Conservation (phyloP, 805 yeast genomes). For the Pichia phayaonensis region DNA sequence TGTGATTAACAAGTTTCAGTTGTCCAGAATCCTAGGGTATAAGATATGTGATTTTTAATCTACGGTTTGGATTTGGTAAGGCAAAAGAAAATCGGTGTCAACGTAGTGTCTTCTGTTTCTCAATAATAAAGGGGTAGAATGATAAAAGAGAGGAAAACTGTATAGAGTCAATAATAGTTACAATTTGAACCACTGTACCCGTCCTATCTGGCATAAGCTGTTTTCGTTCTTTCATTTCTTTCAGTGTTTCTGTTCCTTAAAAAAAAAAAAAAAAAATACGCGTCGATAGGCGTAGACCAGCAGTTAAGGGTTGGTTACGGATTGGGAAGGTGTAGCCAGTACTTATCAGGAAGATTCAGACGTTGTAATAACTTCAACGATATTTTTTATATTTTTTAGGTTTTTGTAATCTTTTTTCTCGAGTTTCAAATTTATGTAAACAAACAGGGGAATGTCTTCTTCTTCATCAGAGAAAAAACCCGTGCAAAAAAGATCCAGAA, state of each 20-base stretch:
- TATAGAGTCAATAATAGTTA: too few species aligned
- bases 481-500: constrained; percentile 38
- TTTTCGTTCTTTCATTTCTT: background rate
- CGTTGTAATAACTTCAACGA: too few species aligned
- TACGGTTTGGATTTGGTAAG: background rate
- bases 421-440: too few species aligned
- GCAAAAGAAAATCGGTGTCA: background rate
- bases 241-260: background rate
- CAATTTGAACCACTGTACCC: background rate
- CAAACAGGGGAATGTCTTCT: background rate
- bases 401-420: background rate
- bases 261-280: background rate
- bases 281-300: background rate
- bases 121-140: background rate
- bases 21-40: background rate
- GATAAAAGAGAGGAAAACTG: background rate
- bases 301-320: background rate
- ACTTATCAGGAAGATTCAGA: background rate
- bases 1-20: background rate
- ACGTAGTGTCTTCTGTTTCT: background rate
- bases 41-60: background rate
- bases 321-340: background rate
- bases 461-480: background rate
- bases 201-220: background rate
- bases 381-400: background rate